A percentile compares a stretch with the other conserved stretches of the same genome.
These are phyloP conservation scores for Aphanomyces euteiches DNA, from an alignment of 352 stramenopile species.

Conservation along the genomic window DNA sequence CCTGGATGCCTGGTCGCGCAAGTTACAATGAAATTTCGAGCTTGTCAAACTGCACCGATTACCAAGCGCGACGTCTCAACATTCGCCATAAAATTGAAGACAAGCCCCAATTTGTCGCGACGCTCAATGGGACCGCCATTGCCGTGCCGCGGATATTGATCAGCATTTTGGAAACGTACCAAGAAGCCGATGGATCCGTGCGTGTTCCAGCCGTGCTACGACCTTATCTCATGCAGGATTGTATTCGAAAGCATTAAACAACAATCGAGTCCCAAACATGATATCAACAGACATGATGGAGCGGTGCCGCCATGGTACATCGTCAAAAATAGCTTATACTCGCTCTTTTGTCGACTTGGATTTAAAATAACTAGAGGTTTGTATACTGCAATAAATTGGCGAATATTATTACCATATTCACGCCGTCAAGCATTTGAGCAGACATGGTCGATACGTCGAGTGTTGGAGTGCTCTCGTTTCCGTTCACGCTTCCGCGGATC, in stretches of 20 bases:
- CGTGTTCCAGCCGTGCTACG: slow-evolving; percentile 70
- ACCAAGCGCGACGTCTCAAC: slow-evolving; percentile 79
- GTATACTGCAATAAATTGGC: too few species aligned
- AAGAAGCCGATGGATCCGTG: slow-evolving; percentile 74
- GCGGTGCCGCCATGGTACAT: background rate
- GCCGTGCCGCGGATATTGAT: slow-evolving; percentile 81
- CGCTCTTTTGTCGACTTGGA: too few species aligned
- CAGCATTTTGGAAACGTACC: slow-evolving; percentile 79
- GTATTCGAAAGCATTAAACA: background rate
- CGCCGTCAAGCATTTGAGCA: background rate
- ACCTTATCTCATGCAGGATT: slow-evolving; percentile 58
- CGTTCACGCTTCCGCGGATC: slow-evolving; percentile 10
- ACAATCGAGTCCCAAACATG: too few species aligned
- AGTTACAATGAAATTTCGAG: slow-evolving; percentile 82
- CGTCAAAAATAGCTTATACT: too few species aligned
- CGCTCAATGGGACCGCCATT: slow-evolving; percentile 82
- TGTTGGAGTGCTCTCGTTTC: slow-evolving; percentile 2
- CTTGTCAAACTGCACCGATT: slow-evolving; percentile 88
- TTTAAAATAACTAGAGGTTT: too few species aligned
- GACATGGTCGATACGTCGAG: slow-evolving; percentile 10
- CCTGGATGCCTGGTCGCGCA: slow-evolving; percentile 78
- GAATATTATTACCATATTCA: too few species aligned
- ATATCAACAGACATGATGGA: background rate
- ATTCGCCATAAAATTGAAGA: slow-evolving; percentile 68
- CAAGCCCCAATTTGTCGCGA: slow-evolving; percentile 81